Evolutionary conservation across 1,284 basidiomycete genomes (phyloP), one percentile per base, ranked within the genome.

Genomic region (Moesziomyces sp.): DNA sequence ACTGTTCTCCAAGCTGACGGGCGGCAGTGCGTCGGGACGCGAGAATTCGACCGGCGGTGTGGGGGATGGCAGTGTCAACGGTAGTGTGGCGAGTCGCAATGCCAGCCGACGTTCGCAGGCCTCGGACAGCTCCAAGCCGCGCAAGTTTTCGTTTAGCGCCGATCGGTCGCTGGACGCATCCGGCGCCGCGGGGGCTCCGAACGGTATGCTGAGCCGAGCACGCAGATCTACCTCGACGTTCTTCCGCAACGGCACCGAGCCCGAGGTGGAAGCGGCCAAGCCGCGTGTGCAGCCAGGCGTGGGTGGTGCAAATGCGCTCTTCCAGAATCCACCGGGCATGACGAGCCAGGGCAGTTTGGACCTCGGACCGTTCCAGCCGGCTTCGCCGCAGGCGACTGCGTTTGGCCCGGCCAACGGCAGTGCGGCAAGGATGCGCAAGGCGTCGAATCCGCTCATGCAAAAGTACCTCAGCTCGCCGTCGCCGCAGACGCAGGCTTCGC

Each of bases 301-400:
- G 11, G 58, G 45, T 38, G 57, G 49, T 16, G 52, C 67, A 24
- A 60, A 49, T 16, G 56, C 67, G 30, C 46, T 62, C 19, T 78
- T 78, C 50, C 67, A 76, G 51, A 58, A 71, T 21, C 79, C 79
- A 4, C 66, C 73, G 3, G 63, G 70, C n/a, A 74, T 76, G 73
- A 55, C 63, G 16, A 81, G 76, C 47, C 76, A 77, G 67, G 65
- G 62, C 46, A 76, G 76, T 46, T 57, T 81, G 45, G 79, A 81
- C 18, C 66, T 77, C 23, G 79, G 79, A 11, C 79, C 79, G 1
- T 81, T 81, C 74, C 73, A 78, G 49, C 57, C 68, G 47, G 70
- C 64, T 18, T 73, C 70, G 19, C 70, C 62, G 5, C 59, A 58
- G 33, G 21, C 18, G 4, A 60, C 57, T 33, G 46, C 51, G 9